Conservation (phyloP, 1,284 basidiomycete genomes). For the Cutaneotrichosporon sp. region DNA sequence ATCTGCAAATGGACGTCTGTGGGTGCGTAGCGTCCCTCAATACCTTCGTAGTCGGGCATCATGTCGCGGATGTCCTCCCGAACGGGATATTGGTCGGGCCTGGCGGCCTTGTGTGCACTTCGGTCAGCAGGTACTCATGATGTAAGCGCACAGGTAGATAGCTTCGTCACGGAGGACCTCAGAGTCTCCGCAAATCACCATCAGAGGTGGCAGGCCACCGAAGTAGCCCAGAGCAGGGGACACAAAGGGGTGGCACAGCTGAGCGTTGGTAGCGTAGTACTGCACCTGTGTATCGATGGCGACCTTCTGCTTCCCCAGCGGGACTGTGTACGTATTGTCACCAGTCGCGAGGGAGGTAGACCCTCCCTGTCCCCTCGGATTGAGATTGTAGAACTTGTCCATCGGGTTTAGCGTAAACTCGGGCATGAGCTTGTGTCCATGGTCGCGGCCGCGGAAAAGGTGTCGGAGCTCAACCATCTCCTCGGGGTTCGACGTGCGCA, state of each 20-base stretch:
- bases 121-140: slow-evolving; percentile 56
- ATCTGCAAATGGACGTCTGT: slow-evolving; percentile 88
- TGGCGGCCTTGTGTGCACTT: slow-evolving; percentile 87
- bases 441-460: neutral
- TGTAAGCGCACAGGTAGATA: slow-evolving; percentile 64
- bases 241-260: slow-evolving; percentile 78
- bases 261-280: slow-evolving; percentile 78
- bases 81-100: slow-evolving; percentile 69
- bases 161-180: slow-evolving; percentile 92
- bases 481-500: too few relatives aligned
- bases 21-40: slow-evolving; percentile 60
- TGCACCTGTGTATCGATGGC: slow-evolving; percentile 64
- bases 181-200: slow-evolving; percentile 80
- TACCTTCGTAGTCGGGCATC: slow-evolving; percentile 64
- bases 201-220: slow-evolving; percentile 82
- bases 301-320: slow-evolving; percentile 22
- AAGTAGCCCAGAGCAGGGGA: slow-evolving; percentile 78
- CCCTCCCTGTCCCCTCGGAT: neutral
- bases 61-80: slow-evolving; percentile 58
- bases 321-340: slow-evolving; percentile 16
- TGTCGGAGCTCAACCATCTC: neutral
- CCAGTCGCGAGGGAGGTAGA: slow-evolving; percentile 29
- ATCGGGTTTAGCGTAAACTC: slow-evolving; percentile 25
- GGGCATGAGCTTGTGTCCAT: neutral
- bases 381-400: slow-evolving; percentile 17